Conservation (phyloP, 2,329 filamentous ascomycete species). For the Elsinoe perseae region DNA sequence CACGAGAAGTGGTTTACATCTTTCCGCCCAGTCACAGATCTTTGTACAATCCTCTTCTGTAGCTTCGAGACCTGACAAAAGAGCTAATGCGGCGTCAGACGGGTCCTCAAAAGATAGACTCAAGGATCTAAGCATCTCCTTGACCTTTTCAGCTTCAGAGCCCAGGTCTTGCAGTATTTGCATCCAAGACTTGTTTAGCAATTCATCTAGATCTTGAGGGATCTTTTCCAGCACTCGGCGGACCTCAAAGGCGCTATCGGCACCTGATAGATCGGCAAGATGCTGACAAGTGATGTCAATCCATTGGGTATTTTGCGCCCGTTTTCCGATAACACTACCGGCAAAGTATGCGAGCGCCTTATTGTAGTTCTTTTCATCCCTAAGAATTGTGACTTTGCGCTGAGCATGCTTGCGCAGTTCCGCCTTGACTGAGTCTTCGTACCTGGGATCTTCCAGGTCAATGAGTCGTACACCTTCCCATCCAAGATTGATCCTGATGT, state of each 20-base stretch:
- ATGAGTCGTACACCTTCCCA: neutral
- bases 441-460: neutral
- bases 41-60: neutral
- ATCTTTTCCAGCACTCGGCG: neutral
- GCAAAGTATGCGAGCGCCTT: neutral
- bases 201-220: neutral
- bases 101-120: neutral
- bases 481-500: neutral
- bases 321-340: neutral
- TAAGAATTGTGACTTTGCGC: neutral
- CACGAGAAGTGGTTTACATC: neutral
- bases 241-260: neutral
- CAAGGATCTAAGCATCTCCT: neutral
- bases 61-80: neutral
- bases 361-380: neutral
- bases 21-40: neutral
- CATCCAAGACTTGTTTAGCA: neutral
- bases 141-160: neutral
- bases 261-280: neutral
- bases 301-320: neutral
- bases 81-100: neutral
- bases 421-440: neutral
- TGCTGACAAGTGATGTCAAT: neutral
- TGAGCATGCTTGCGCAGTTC: neutral
- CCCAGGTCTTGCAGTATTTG: neutral